phyloP scores from a whole-genome alignment of 768 basidiomycete species.

The Phanerodontia chrysosporium region DNA sequence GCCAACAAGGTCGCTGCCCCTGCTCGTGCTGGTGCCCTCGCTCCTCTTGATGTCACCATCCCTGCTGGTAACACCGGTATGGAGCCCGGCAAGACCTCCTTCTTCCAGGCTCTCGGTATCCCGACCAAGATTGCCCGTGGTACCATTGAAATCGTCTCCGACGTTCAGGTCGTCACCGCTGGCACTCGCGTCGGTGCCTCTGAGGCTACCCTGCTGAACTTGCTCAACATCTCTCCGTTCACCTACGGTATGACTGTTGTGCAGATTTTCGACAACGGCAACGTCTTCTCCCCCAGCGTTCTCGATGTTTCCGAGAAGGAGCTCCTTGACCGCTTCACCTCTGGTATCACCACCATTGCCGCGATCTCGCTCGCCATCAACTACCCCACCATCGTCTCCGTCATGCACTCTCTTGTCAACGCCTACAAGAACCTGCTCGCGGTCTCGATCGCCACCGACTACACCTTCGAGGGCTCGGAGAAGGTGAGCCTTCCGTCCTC shows the following conservation, averaged over 20 bases:
- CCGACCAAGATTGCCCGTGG: slow-evolving; percentile 99
- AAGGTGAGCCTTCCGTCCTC: slow-evolving; percentile 55
- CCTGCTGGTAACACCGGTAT: slow-evolving; percentile 98
- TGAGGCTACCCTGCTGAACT: slow-evolving; percentile 98
- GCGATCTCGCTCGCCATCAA: slow-evolving; percentile 92
- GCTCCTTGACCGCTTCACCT: slow-evolving; percentile 87
- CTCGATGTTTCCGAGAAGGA: slow-evolving; percentile 92
- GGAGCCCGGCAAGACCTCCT: slow-evolving; percentile 99
- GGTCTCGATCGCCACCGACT: slow-evolving; percentile 85
- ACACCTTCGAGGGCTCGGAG: slow-evolving; percentile 89
- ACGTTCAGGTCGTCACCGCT: slow-evolving; percentile 90
- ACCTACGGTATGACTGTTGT: slow-evolving; percentile 99
- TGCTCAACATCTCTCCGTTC: slow-evolving; percentile 99
- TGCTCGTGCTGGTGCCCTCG: slow-evolving; percentile 95
- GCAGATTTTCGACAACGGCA: slow-evolving; percentile 94
- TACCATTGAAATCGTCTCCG: slow-evolving; percentile 98
- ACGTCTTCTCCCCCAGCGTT: slow-evolving; percentile 83
- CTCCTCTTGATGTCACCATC: slow-evolving; percentile 87
- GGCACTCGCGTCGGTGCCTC: slow-evolving; percentile 94
- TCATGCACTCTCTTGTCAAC: slow-evolving; percentile 94
- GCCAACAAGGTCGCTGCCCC: slow-evolving; percentile 99
- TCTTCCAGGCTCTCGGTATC: slow-evolving; percentile 99
- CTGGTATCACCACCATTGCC: slow-evolving; percentile 93
- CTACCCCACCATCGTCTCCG: slow-evolving; percentile 94
- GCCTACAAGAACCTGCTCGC: slow-evolving; percentile 98